phyloP scores from a whole-genome alignment of 2,329 filamentous ascomycete genomes.

The Microdochium bolleyi region DNA sequence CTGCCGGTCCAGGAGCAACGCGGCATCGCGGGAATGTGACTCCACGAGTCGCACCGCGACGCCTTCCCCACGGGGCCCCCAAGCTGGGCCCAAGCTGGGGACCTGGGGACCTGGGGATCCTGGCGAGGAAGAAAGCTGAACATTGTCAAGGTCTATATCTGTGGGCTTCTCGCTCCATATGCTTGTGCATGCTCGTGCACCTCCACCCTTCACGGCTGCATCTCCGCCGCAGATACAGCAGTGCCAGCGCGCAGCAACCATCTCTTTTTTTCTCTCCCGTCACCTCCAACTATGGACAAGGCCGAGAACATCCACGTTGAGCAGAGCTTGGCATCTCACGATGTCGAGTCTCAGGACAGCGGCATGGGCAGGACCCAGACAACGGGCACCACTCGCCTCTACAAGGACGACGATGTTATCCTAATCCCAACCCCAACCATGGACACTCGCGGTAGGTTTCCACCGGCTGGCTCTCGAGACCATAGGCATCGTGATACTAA shows the following conservation, averaged over 20 bases:
- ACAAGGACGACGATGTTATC: constrained; percentile 6
- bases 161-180: too few species aligned
- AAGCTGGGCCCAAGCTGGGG: too few species aligned
- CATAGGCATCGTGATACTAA: not conserved
- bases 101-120: too few species aligned
- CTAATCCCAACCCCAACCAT: constrained; percentile 12
- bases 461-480: not conserved
- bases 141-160: too few species aligned
- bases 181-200: too few species aligned
- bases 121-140: too few species aligned
- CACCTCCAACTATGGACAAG: not conserved
- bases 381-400: constrained; percentile 3
- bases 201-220: too few species aligned
- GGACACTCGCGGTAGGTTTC: constrained; percentile 10
- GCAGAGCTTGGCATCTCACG: not conserved
- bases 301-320: not conserved
- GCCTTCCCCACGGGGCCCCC: too few species aligned
- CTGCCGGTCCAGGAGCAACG: too few species aligned
- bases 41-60: too few species aligned
- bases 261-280: not conserved
- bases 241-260: not conserved
- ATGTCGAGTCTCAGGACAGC: not conserved
- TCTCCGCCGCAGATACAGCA: too few species aligned
- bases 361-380: not conserved
- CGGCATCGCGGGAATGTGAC: too few species aligned